Conservation (phyloP, 208 protist genomes). For the Wallacemonas sp. region DNA sequence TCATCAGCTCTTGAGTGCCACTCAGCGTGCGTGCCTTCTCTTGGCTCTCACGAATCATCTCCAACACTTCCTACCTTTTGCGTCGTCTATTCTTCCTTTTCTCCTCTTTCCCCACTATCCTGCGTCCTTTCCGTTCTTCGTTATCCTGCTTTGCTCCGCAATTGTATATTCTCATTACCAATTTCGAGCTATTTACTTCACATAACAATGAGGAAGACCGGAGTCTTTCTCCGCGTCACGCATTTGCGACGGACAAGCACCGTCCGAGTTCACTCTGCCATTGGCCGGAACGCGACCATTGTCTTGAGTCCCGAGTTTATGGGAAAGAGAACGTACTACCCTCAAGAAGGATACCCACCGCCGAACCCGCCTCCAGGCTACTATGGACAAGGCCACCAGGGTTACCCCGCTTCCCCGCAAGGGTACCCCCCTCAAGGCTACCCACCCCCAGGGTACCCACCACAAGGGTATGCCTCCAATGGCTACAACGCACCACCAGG, state of each 20-base stretch:
- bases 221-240: slow-evolving; percentile 7
- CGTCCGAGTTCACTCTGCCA: slow-evolving; percentile 3
- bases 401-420: not conserved
- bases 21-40: too few species aligned
- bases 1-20: too few species aligned
- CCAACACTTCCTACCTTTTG: not conserved
- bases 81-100: not conserved
- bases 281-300: slow-evolving; percentile 18
- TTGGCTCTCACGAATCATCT: too few species aligned
- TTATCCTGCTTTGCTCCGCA: not conserved
- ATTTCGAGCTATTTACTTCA: not conserved
- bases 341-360: slow-evolving; percentile 31
- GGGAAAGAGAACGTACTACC: slow-evolving; percentile 35
- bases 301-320: slow-evolving; percentile 27
- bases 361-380: slow-evolving; percentile 42
- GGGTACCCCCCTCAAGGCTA: not conserved
- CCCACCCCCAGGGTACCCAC: not conserved
- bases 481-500: slow-evolving; percentile 3
- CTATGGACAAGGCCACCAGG: not conserved
- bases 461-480: not conserved
- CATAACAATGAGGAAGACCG: slow-evolving; percentile 11
- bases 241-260: slow-evolving; percentile 3
- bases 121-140: not conserved
- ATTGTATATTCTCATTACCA: too few species aligned
- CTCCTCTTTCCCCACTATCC: not conserved